Evolutionary conservation across 2,329 filamentous ascomycete genomes (phyloP).

Genomic region (Drechmeria coniospora): DNA sequence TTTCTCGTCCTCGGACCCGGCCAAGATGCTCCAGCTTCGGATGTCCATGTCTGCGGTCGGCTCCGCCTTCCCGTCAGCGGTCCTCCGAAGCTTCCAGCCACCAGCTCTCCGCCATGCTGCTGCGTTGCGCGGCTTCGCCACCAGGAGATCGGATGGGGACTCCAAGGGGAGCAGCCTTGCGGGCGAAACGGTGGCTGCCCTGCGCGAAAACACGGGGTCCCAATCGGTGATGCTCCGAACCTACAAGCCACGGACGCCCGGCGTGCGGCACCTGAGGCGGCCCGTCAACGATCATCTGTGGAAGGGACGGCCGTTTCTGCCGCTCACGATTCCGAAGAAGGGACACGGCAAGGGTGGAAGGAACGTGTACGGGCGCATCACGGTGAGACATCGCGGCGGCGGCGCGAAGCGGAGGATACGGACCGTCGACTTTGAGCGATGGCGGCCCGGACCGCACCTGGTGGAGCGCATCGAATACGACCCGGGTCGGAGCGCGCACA

Average conservation of each 20-base stretch:
- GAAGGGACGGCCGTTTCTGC: conserved; percentile 74
- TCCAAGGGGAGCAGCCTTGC: conserved; percentile 4
- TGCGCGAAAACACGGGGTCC: conserved; percentile 10
- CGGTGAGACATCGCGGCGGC: conserved; percentile 81
- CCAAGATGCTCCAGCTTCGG: conserved; percentile 16
- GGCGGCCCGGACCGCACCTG: conserved; percentile 62
- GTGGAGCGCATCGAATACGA: conserved; percentile 96
- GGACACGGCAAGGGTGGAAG: conserved; percentile 86
- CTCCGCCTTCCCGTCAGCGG: conserved; percentile 13
- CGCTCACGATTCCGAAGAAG: conserved; percentile 81
- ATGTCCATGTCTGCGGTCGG: conserved; percentile 14
- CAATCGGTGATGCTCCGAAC: conserved; percentile 48
- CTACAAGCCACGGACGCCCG: conserved; percentile 87
- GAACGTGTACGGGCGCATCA: conserved; percentile 74
- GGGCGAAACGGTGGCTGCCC: conserved; percentile 9
- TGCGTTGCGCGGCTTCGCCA: conserved; percentile 16
- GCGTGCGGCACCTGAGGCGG: conserved; percentile 77
- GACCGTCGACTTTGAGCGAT: conserved; percentile 76
- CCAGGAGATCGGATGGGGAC: conserved; percentile 9
- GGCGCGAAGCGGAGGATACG: conserved; percentile 85
- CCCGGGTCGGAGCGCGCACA: conserved; percentile 81
- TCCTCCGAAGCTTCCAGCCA: conserved; percentile 13
- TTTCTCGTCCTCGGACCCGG: no score
- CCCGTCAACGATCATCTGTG: conserved; percentile 94
- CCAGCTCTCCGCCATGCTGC: conserved; percentile 12